Evolutionary conservation across 2,329 filamentous ascomycete genomes (phyloP).

Genomic region (Coniosporium tulheliwenetii): DNA sequence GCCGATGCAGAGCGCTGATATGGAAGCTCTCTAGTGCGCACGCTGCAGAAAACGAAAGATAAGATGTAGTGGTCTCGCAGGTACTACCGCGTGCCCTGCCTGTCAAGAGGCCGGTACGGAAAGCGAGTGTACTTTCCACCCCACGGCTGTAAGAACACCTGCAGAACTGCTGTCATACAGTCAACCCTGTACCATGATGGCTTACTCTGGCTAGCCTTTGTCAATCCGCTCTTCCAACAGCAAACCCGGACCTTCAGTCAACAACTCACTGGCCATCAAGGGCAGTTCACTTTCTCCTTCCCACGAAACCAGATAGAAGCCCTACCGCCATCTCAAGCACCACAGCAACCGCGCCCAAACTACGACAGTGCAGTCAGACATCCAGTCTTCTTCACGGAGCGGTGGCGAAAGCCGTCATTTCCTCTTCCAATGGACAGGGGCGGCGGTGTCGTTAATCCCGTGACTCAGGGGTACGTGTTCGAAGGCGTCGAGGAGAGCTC

Average conservation of each 20-base stretch:
- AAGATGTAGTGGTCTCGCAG: too few relatives aligned
- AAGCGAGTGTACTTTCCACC: too few relatives aligned
- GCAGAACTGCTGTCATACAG: too few relatives aligned
- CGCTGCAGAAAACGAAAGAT: too few relatives aligned
- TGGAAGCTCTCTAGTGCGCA: too few relatives aligned
- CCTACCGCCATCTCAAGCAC: constrained; percentile 19
- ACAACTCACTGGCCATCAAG: constrained; percentile 4
- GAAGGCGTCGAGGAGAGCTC: constrained; percentile 1
- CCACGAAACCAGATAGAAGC: constrained; percentile 27
- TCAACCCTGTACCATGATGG: too few relatives aligned
- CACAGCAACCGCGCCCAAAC: constrained; percentile 1
- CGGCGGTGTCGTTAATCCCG: constrained; percentile 23
- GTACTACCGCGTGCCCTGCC: too few relatives aligned
- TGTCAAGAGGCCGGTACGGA: too few relatives aligned
- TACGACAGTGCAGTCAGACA: constrained; percentile 48
- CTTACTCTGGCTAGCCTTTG: too few relatives aligned
- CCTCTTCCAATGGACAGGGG: constrained; percentile 17
- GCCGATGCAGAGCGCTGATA: too few relatives aligned
- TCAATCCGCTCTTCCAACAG: constrained; percentile 7
- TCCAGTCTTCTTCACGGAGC: constrained; percentile 61
- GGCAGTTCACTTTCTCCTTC: too few relatives aligned
- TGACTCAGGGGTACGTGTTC: constrained; percentile 28
- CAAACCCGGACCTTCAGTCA: constrained; percentile 10
- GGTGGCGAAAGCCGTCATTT: constrained; percentile 40
- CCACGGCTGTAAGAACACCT: too few relatives aligned